A percentile compares a stretch with the other conserved stretches of the same genome.
phyloP scores from a whole-genome alignment of 352 stramenopile species.

The Blastocystis hominis region DNA sequence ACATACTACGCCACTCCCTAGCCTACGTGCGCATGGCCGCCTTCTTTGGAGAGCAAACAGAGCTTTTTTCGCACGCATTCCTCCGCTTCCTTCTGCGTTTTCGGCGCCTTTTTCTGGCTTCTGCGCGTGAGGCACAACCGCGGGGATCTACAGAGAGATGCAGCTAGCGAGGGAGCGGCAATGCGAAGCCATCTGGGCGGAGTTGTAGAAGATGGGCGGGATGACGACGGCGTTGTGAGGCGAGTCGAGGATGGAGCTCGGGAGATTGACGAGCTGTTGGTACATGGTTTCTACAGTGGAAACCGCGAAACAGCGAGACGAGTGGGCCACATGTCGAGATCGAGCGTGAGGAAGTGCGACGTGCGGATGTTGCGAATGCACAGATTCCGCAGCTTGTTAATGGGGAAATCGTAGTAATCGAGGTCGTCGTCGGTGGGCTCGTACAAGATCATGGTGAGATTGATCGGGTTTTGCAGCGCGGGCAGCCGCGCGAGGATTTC shows the following conservation, averaged over 20 bases:
- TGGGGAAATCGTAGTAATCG: slow-evolving; percentile 37
- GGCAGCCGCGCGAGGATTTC: neutral
- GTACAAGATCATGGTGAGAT: neutral
- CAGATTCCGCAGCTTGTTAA: slow-evolving; percentile 45
- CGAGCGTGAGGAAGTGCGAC: slow-evolving; percentile 37
- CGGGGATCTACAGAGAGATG: neutral
- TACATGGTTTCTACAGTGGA: neutral
- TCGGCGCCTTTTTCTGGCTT: neutral
- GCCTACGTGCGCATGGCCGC: neutral
- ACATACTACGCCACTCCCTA: neutral
- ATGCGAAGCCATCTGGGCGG: neutral
- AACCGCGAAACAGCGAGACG: neutral
- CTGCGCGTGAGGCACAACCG: neutral
- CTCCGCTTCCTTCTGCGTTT: neutral
- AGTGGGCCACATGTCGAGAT: slow-evolving; percentile 56
- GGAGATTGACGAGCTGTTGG: neutral
- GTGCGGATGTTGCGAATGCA: slow-evolving; percentile 51
- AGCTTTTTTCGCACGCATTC: neutral
- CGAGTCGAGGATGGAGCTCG: neutral
- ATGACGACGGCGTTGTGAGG: neutral
- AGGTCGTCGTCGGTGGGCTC: neutral
- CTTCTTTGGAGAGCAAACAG: slow-evolving; percentile 21
- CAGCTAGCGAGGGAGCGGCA: neutral
- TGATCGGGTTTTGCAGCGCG: neutral
- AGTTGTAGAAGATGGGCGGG: slow-evolving; percentile 15